Percentiles rank a stretch among this genome's conserved stretches.
phyloP scores from a whole-genome alignment of 2,329 filamentous ascomycete genomes.

The Colletotrichum acutatum region DNA sequence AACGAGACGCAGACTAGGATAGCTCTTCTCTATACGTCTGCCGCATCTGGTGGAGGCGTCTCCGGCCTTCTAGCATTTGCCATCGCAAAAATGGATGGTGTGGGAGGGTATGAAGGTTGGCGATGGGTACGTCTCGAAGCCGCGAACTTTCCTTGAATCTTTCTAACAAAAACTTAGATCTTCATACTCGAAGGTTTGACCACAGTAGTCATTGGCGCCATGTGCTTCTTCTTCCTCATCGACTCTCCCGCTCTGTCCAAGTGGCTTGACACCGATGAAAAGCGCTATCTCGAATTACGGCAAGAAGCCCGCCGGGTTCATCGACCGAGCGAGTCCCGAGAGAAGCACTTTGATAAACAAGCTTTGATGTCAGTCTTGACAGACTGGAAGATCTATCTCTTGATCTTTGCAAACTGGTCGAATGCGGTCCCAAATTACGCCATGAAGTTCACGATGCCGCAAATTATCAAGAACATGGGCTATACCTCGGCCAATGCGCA shows the following conservation, averaged over 20 bases:
- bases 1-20: constrained; percentile 44
- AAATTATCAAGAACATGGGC: constrained; percentile 54
- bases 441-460: constrained; percentile 49
- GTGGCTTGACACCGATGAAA: constrained; percentile 53
- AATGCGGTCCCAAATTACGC: constrained; percentile 51
- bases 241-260: constrained; percentile 50
- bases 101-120: constrained; percentile 55
- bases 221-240: constrained; percentile 59
- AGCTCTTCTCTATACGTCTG: constrained; percentile 49
- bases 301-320: constrained; percentile 45
- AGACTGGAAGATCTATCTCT: constrained; percentile 58
- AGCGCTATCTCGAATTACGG: constrained; percentile 51
- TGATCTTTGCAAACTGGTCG: constrained; percentile 56
- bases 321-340: constrained; percentile 38
- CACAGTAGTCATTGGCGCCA: constrained; percentile 49
- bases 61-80: constrained; percentile 56
- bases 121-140: constrained; percentile 48
- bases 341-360: constrained; percentile 46
- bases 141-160: background rate
- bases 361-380: constrained; percentile 52
- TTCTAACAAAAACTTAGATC: constrained; percentile 46
- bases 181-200: constrained; percentile 64
- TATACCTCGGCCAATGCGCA: constrained; percentile 47
- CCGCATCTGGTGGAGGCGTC: constrained; percentile 54
- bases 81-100: constrained; percentile 58